Base-by-base conservation (phyloP, 306 rosid genomes). In the Glycine latifolia region DNA sequence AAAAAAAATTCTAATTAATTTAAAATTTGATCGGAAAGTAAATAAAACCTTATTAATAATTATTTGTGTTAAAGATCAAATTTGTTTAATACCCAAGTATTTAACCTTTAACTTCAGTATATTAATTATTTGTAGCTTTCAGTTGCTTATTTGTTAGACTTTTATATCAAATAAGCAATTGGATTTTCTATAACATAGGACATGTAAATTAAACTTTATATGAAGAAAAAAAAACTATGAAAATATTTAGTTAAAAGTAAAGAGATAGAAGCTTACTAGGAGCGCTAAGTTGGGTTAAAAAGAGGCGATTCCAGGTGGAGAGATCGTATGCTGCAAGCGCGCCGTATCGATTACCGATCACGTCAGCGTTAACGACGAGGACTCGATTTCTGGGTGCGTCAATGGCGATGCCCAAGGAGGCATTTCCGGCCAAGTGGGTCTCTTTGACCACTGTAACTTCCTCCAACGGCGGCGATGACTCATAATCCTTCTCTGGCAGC, bases 251-350 rank as follows among this genome's bases (percentile, higher is more conserved):
- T 39, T 39, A 39, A 39, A n/a, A 16, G 7, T 16, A 15, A 5
- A 41, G 26, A 8, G 14, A 41, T 31, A 53, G 3, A 66, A 77
- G 47, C 93, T 89, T 83, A 95, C 99, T 78, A 12, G 87, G 90
- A 46, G 86, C 89, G 31, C 76, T 35, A 71, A 93, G 98, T 16
- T 82, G 92, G 10, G 98, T 87, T 12, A 93, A 89, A 84, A 93
- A 95, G 47, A 91, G 69, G 14, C 93, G 89, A 33, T 90, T 79
- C 93, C 92, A 91, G 55, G 95, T 77, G 44, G 94, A 79, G 78
- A 93, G 77, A 85, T 95, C 99, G 20, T 91, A 91, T 4, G 98
- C 99, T 0, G 85, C 84, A 9, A 95, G 84, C 3, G 91, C 95
- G 15, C 90, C 62, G 67, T 90, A 91, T 6, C 86, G 82, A 55